phyloP scores from a whole-genome alignment of 192 early-diverging fungal genomes.

The Coemansia sp. region DNA sequence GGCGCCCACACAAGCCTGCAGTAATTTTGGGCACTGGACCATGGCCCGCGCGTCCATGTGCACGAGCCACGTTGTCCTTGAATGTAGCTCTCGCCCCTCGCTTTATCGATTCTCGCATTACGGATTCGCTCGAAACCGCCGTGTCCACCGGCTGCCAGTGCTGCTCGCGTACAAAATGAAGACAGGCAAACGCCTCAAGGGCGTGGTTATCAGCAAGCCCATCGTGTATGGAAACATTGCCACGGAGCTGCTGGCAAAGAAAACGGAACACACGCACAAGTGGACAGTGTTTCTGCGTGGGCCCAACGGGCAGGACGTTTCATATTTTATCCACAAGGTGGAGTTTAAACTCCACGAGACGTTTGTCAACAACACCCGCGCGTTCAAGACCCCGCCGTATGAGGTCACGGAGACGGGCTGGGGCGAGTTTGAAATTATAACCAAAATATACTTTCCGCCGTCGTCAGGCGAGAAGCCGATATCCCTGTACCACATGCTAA shows the following conservation, averaged over 20 bases:
- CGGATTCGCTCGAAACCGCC: too few relatives aligned
- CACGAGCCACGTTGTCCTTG: too few relatives aligned
- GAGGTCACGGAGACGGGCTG: slow-evolving; percentile 95
- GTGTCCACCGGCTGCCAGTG: too few relatives aligned
- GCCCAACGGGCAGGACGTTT: slow-evolving; percentile 80
- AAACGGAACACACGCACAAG: slow-evolving; percentile 89
- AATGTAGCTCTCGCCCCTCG: too few relatives aligned
- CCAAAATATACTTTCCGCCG: slow-evolving; percentile 83
- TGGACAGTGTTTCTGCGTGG: slow-evolving; percentile 91
- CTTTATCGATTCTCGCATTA: too few relatives aligned
- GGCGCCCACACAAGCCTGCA: too few relatives aligned
- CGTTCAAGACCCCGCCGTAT: slow-evolving; percentile 77
- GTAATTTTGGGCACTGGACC: too few relatives aligned
- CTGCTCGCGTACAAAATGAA: slow-evolving; percentile 22
- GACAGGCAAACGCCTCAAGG: slow-evolving; percentile 53
- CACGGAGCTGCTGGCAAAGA: slow-evolving; percentile 59
- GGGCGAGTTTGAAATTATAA: slow-evolving; percentile 98
- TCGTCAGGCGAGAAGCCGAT: slow-evolving; percentile 74
- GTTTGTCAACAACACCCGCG: slow-evolving; percentile 59
- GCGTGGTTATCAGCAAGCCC: slow-evolving; percentile 64
- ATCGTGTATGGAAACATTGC: slow-evolving; percentile 87
- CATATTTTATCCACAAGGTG: slow-evolving; percentile 82
- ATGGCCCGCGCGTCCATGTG: too few relatives aligned
- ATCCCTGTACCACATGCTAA: slow-evolving; percentile 82
- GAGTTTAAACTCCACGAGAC: slow-evolving; percentile 95